A percentile compares a stretch with the other conserved stretches of the same genome.
Conservation (phyloP, 768 basidiomycete species). For the Cystobasidium tubakii region DNA sequence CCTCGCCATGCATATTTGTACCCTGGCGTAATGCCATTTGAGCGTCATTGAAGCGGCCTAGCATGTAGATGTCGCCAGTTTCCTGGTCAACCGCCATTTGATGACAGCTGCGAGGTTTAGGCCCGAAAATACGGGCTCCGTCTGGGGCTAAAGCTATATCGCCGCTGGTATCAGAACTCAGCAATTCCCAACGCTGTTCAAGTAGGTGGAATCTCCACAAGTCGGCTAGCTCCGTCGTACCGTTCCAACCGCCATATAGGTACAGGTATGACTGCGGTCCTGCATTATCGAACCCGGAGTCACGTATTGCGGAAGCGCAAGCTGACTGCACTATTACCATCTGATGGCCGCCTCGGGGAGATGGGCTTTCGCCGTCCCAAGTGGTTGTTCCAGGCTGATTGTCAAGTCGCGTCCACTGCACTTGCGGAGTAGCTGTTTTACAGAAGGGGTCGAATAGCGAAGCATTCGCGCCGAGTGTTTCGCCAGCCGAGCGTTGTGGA, state of each 20-base stretch:
- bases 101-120: constrained; percentile 31
- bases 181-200: background rate
- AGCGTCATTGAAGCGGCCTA: constrained; percentile 32
- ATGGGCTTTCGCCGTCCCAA: constrained; percentile 33
- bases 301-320: background rate
- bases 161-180: background rate
- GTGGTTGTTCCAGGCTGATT: constrained; percentile 10
- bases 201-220: constrained; percentile 28
- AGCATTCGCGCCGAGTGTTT: background rate
- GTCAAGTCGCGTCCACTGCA: constrained; percentile 35
- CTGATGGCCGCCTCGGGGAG: constrained; percentile 34
- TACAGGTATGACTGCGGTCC: background rate
- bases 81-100: constrained; percentile 25
- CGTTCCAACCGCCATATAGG: constrained; percentile 37
- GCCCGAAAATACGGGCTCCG: background rate
- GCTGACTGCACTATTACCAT: constrained; percentile 27
- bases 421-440: background rate
- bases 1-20: background rate
- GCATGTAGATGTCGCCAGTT: constrained; percentile 37
- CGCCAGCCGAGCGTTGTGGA: background rate
- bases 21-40: background rate
- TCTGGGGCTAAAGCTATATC: background rate
- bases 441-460: constrained; percentile 23
- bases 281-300: background rate
- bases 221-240: constrained; percentile 32